Evolutionary conservation across 257 asterid genomes (phyloP), one percentile per base, ranked within the genome.

Genomic region (Lycium barbarum): DNA sequence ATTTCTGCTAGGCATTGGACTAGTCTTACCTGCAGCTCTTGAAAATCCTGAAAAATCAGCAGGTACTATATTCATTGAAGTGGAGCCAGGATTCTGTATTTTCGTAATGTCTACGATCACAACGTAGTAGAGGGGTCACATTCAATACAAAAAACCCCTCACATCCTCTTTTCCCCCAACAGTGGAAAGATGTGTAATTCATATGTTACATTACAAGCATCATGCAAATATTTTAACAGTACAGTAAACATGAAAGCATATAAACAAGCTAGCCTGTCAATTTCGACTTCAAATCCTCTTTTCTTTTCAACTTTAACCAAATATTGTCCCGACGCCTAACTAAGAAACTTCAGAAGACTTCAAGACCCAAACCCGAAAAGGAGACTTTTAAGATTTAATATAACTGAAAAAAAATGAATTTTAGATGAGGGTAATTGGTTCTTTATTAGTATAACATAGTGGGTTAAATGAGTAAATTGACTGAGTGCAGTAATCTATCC

Each of bases 1-100:
- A 85, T 88, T 93, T 89, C 98, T 89, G 79, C 97, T 95, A 86
- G 99, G 98, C 91, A 91, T 85, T n/a, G 95, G 97, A 85, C 88
- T 90, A 86, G 93, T 85, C 88, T 93, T 96, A 88, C 86, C 91
- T 38, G 91, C 88, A 87, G 91, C 93, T 89, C 91, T 96, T 85
- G 92, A 84, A 85, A 82, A 85, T 86, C 99, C 99, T 96, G 91
- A 73, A 86, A 22, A 86, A 65, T 59, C 81, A 74, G 66, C 76
- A 70, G 57, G 66, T 38, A 84, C 13, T 83, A 81, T 82, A 71
- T 49, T 82, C 67, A n/a, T 65, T 47, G 67, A 82, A 67, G 67
- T 61, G 73, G 79, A 59, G 49, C 61, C 73, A 72, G 12, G 40
- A 53, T 66, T 87, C 10, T 13, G 63, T 7, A 22, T 6, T 61